phyloP scores from a whole-genome alignment of 148 eudicot species.

The Linanthus parryae region DNA sequence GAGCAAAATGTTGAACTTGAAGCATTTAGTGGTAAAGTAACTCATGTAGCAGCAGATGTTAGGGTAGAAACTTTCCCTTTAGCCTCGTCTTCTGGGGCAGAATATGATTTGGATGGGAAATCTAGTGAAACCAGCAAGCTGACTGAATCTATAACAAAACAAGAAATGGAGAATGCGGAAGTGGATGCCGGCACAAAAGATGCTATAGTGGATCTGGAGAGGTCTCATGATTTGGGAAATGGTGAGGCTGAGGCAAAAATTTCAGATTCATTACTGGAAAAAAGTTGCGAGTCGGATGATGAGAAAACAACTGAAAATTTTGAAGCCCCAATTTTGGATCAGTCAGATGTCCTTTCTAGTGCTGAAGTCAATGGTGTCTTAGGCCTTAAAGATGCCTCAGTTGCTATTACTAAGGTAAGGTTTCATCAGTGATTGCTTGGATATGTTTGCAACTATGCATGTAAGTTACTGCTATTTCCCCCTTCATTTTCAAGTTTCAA shows the following conservation, averaged over 20 bases:
- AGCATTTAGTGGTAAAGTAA: conserved; percentile 12
- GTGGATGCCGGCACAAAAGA: conserved; percentile 12
- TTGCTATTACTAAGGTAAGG: conserved; percentile 31
- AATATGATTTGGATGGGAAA: conserved; percentile 20
- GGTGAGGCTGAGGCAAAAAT: conserved; percentile 17
- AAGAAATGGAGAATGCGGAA: conserved; percentile 14
- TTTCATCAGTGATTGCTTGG: not conserved
- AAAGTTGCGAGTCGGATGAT: conserved; percentile 5
- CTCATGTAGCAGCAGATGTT: conserved; percentile 22
- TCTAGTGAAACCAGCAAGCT: conserved; percentile 4
- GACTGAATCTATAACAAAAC: not conserved
- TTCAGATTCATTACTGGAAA: conserved; percentile 16
- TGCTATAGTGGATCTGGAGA: conserved; percentile 8
- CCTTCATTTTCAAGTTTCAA: no score
- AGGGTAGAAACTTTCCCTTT: conserved; percentile 67
- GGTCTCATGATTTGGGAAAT: conserved; percentile 17
- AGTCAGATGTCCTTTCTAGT: conserved; percentile 8
- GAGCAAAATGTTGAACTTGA: conserved; percentile 21
- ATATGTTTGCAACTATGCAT: not conserved
- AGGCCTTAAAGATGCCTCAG: conserved; percentile 5
- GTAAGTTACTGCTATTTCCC: not conserved
- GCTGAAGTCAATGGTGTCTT: conserved; percentile 4
- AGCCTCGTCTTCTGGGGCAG: conserved; percentile 26
- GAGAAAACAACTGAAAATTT: conserved; percentile 10
- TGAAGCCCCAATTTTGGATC: conserved; percentile 18